Evolutionary conservation across 441 rosid species (phyloP).

Genomic region (Flueggea neowawraea): DNA sequence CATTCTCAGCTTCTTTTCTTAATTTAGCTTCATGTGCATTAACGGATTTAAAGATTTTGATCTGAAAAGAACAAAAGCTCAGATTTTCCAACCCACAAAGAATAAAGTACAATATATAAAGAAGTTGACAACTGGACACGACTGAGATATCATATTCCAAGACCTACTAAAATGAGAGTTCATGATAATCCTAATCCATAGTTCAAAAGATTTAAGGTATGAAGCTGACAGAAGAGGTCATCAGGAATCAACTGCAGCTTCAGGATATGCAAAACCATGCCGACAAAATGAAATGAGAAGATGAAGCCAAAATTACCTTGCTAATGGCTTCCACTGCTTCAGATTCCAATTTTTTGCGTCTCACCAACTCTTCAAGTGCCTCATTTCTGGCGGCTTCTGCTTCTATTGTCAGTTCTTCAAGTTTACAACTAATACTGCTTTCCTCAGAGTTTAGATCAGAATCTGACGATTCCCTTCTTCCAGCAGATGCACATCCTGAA

Average conservation of each 20-base stretch:
- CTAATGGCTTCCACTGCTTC: slow-evolving; percentile 41
- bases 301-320: slow-evolving; percentile 38
- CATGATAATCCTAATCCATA: background rate
- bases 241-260: no score
- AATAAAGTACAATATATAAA: background rate
- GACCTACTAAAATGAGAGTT: no score
- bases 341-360: slow-evolving; percentile 34
- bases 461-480: slow-evolving; percentile 30
- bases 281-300: slow-evolving; percentile 2
- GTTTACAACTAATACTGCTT: slow-evolving; percentile 24
- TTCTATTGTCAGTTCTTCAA: slow-evolving; percentile 28
- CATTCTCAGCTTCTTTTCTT: slow-evolving; percentile 46
- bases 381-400: slow-evolving; percentile 26
- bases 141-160: background rate
- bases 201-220: background rate
- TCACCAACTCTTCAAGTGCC: slow-evolving; percentile 31
- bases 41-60: slow-evolving; percentile 37
- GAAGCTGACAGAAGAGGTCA: no score
- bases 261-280: background rate
- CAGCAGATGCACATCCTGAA: slow-evolving; percentile 25
- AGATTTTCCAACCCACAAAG: background rate
- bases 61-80: slow-evolving; percentile 24
- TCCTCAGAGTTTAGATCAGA: slow-evolving; percentile 32
- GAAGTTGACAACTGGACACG: slow-evolving; percentile 1
- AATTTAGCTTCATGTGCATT: slow-evolving; percentile 38